Conservation (phyloP, 495 filamentous ascomycete species). For the Aspergillus panamensis region DNA sequence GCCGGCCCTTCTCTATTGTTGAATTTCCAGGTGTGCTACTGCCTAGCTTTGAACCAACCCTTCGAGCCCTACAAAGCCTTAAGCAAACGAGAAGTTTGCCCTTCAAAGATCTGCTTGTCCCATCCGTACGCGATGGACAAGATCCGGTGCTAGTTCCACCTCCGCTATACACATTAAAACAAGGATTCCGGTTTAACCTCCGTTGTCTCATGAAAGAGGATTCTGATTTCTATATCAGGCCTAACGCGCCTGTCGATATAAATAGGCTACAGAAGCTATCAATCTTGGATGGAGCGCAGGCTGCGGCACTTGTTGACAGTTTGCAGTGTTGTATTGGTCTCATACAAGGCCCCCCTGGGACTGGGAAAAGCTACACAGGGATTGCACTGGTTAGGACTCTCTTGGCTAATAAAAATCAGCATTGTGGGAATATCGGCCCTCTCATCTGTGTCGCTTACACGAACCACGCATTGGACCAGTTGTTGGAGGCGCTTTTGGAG, state of each 20-base stretch:
- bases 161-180: constrained; percentile 50
- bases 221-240: constrained; percentile 28
- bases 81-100: constrained; percentile 49
- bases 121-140: not conserved
- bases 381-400: constrained; percentile 60
- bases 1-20: constrained; percentile 42
- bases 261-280: constrained; percentile 39
- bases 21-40: constrained; percentile 71
- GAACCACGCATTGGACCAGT: constrained; percentile 71
- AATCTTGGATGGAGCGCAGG: constrained; percentile 58
- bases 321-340: constrained; percentile 56
- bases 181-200: constrained; percentile 54
- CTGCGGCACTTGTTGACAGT: constrained; percentile 50
- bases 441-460: constrained; percentile 68
- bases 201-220: constrained; percentile 41
- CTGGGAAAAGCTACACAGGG: constrained; percentile 67
- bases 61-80: constrained; percentile 63
- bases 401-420: constrained; percentile 48
- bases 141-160: constrained; percentile 35
- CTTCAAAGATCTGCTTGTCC: constrained; percentile 58
- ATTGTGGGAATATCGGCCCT: constrained; percentile 50
- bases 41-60: constrained; percentile 61
- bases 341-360: constrained; percentile 81
- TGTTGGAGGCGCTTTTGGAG: constrained; percentile 60
- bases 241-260: constrained; percentile 37